phyloP scores from a whole-genome alignment of 202 grass and related monocot species.

The Carex arenaria region DNA sequence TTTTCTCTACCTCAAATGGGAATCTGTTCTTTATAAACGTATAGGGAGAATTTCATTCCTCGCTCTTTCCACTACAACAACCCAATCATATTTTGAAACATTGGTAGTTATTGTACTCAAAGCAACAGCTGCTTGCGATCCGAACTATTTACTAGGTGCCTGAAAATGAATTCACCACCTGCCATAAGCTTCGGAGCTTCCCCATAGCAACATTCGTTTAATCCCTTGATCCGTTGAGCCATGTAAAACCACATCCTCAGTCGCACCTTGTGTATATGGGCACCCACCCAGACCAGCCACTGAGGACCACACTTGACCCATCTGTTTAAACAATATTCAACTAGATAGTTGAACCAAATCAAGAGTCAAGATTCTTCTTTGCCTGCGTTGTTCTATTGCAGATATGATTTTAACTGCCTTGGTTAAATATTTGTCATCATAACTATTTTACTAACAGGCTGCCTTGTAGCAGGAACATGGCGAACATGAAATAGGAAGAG shows the following conservation, averaged over 20 bases:
- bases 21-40: not conserved
- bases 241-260: slow-evolving; percentile 84
- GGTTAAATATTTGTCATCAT: not conserved
- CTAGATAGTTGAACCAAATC: not conserved
- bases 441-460: not conserved
- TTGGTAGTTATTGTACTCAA: slow-evolving; percentile 33
- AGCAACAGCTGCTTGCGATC: slow-evolving; percentile 65
- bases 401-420: not conserved
- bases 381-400: not conserved
- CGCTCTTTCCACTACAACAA: not conserved
- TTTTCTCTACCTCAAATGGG: not conserved
- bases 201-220: slow-evolving; percentile 49
- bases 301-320: slow-evolving; percentile 58
- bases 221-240: slow-evolving; percentile 71
- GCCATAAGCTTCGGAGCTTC: slow-evolving; percentile 77
- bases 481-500: not conserved
- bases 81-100: slow-evolving; percentile 36
- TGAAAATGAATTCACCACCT: slow-evolving; percentile 76
- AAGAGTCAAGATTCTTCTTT: not conserved
- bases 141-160: slow-evolving; percentile 43
- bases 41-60: not conserved
- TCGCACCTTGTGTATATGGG: slow-evolving; percentile 77
- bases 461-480: not conserved
- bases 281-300: slow-evolving; percentile 72
- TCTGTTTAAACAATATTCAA: slow-evolving; percentile 36